Conservation (phyloP, 2,329 filamentous ascomycete genomes). For the Neopestalotiopsis sp. region DNA sequence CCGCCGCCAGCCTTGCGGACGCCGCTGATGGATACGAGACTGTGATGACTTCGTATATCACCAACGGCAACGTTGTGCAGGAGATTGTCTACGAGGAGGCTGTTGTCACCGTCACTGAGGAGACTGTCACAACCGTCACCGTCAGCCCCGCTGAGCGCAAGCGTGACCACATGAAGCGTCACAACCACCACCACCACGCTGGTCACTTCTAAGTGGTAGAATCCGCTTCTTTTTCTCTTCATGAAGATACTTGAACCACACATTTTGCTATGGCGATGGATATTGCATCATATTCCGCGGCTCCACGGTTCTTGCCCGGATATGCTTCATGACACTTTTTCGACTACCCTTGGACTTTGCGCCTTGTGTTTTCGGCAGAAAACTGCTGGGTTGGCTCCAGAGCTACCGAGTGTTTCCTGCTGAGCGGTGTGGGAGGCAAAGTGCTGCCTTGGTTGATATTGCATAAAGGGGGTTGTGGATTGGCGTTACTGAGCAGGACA, state of each 20-base stretch:
- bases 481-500: slow-evolving; percentile 18
- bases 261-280: slow-evolving; percentile 12
- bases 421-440: slow-evolving; percentile 1
- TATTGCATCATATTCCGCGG: slow-evolving; percentile 14
- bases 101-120: slow-evolving; percentile 57
- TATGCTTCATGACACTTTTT: slow-evolving; percentile 9
- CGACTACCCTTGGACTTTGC: not conserved
- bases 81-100: slow-evolving; percentile 65
- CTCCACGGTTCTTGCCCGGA: not conserved
- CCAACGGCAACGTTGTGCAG: slow-evolving; percentile 54
- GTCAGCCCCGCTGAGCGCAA: slow-evolving; percentile 38
- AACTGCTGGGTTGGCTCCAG: slow-evolving; percentile 4
- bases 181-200: slow-evolving; percentile 40
- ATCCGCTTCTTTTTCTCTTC: slow-evolving; percentile 14
- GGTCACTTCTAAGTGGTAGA: not conserved
- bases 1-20: slow-evolving; percentile 39
- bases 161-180: slow-evolving; percentile 46
- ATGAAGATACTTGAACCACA: slow-evolving; percentile 19
- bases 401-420: not conserved
- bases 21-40: slow-evolving; percentile 42
- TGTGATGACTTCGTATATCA: slow-evolving; percentile 59
- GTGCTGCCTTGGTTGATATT: slow-evolving; percentile 17
- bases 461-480: slow-evolving; percentile 13
- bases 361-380: not conserved
- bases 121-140: slow-evolving; percentile 46